phyloP scores from a whole-genome alignment of 192 early-diverging fungal genomes.

The Obelidium mucronatum region DNA sequence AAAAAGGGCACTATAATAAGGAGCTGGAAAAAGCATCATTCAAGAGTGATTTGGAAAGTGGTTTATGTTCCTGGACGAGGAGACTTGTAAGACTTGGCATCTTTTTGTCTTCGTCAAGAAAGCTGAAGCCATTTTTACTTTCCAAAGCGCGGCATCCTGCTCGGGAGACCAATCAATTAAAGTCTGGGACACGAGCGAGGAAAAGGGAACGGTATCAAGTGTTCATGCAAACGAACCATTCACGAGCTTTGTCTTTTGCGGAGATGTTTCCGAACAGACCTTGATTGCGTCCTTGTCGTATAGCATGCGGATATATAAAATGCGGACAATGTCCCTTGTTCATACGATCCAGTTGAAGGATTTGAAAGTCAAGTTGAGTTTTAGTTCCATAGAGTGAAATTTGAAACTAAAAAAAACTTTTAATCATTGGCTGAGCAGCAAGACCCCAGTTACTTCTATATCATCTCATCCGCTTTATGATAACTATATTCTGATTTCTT shows the following conservation, averaged over 20 bases:
- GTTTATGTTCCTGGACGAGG: conserved; percentile 51
- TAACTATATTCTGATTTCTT: conserved; percentile 58
- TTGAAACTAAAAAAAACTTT: conserved; percentile 8
- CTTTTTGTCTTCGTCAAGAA: background rate
- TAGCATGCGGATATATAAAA: conserved; percentile 57
- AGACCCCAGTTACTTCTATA: conserved; percentile 55
- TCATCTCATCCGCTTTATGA: conserved; percentile 54
- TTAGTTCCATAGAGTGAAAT: background rate
- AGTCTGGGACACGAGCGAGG: conserved; percentile 49
- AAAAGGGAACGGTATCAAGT: conserved; percentile 26
- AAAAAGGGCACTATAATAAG: conserved; percentile 34
- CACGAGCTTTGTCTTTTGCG: conserved; percentile 60
- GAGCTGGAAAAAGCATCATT: conserved; percentile 59
- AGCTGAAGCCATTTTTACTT: background rate
- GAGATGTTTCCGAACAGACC: conserved; percentile 45
- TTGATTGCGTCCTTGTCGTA: conserved; percentile 57
- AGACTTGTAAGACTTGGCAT: conserved; percentile 43
- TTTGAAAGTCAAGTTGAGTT: conserved; percentile 35
- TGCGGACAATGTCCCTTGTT: conserved; percentile 55
- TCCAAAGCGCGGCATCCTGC: conserved; percentile 57
- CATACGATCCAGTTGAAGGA: conserved; percentile 53
- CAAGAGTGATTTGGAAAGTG: conserved; percentile 56
- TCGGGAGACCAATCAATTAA: conserved; percentile 65
- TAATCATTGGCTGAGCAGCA: conserved; percentile 42
- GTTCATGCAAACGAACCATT: conserved; percentile 69